Evolutionary conservation across 1,284 basidiomycete species (phyloP).

Genomic region (Chalciporus sp.): DNA sequence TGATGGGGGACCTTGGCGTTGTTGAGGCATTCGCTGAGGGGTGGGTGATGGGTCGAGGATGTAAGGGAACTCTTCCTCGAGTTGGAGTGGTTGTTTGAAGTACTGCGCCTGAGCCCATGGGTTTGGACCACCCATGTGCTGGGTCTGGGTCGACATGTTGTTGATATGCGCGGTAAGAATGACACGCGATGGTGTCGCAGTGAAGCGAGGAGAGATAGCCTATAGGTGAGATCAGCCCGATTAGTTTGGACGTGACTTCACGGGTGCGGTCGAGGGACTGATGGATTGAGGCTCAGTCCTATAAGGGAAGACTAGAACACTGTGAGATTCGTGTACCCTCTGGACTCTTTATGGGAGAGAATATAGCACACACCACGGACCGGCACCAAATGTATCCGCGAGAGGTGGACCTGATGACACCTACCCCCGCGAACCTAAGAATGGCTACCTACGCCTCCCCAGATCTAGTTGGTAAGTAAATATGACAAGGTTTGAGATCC

Average conservation of each 20-base stretch:
- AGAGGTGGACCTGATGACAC: background rate
- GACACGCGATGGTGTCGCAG: too few species aligned
- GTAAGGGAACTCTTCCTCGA: slow-evolving; percentile 41
- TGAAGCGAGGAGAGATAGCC: background rate
- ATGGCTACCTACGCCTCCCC: too few species aligned
- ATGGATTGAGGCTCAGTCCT: background rate
- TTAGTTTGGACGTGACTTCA: too few species aligned
- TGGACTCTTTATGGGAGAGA: background rate
- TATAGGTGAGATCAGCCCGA: slow-evolving; percentile 1
- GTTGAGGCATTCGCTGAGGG: slow-evolving; percentile 16
- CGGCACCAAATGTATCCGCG: background rate
- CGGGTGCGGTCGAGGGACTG: too few species aligned
- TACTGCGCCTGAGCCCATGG: slow-evolving; percentile 26
- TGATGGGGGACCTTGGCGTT: slow-evolving; percentile 13
- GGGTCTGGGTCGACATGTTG: slow-evolving; percentile 28
- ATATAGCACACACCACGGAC: background rate
- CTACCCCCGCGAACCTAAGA: background rate
- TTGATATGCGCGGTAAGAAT: background rate
- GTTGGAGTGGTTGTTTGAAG: slow-evolving; percentile 37
- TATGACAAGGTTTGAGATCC: too few species aligned
- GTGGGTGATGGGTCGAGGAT: slow-evolving; percentile 15
- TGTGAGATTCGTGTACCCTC: background rate
- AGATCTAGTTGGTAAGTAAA: too few species aligned
- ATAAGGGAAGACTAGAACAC: too few species aligned
- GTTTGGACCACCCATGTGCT: slow-evolving; percentile 11